Evolutionary conservation across 1,284 basidiomycete species (phyloP), one percentile per base, ranked within the genome.

Genomic region (Moesziomyces aphidis): DNA sequence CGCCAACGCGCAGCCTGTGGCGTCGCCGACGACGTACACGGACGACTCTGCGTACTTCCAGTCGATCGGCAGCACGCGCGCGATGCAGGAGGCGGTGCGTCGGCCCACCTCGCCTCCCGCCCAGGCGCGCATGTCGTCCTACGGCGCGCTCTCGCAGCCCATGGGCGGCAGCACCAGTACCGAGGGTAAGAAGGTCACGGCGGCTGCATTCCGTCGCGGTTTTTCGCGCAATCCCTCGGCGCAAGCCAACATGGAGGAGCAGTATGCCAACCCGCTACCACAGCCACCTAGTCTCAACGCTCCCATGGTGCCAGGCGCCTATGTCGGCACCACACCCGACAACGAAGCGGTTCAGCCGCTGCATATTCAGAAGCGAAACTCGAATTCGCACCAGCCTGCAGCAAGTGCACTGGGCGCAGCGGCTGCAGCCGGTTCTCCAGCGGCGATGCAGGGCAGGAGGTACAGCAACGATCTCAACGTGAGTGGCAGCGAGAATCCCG

Each of bases 161-260:
- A 42, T 5, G 61, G 45, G 7, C 8, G 62, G 57, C 23, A 57
- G 56, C 42, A 36, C 59, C n/a, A 48, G 55, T 7, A 66, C 50
- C 17, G 77, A 69, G 19, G 80, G 80, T 22, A 73, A 79, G n/a
- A 82, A 82, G 51, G 77, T 80, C 9, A 79, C 77, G 1, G 80
- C 80, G 4, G 80, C 80, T 1, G 80, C 80, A 0, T 82, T 82
- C 74, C 61, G 79, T 7, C 65, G 74, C 19, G 80, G 80, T 2
- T 80, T 82, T 43, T 64, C 55, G 13, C 72, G 79, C 39, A 63
- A 66, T 17, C 72, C 80, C 1, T 75, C 73, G 5, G 45, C 49
- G 0, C 73, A 79, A 46, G 60, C 57, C 28, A 60, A 59, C 53
- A 61, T 73, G 11, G 69, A 61, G 15, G 48, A 47, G 15, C 44